phyloP scores from a whole-genome alignment of 805 yeast genomes.

The Zygosaccharomyces pseudorouxii region DNA sequence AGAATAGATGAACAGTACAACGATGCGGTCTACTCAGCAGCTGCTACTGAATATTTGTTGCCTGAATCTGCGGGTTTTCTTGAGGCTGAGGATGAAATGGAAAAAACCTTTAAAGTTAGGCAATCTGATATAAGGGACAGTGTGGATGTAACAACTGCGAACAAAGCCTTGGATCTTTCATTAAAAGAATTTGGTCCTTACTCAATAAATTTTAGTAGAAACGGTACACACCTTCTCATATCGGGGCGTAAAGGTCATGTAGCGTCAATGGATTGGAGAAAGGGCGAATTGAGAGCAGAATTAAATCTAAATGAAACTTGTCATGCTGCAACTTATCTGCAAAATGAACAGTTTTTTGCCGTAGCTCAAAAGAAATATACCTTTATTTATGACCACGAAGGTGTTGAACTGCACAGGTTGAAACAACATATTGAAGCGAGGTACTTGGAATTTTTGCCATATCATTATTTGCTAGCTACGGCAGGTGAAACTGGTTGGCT shows the following conservation, averaged over 20 bases:
- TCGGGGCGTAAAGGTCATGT: slow-evolving; percentile 94
- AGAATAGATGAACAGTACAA: slow-evolving; percentile 66
- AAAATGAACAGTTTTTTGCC: slow-evolving; percentile 90
- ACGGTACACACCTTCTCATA: slow-evolving; percentile 78
- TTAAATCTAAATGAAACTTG: slow-evolving; percentile 83
- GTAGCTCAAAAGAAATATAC: slow-evolving; percentile 95
- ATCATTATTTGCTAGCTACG: slow-evolving; percentile 80
- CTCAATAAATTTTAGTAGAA: slow-evolving; percentile 70
- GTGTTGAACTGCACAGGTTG: slow-evolving; percentile 86
- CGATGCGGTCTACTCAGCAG: slow-evolving; percentile 78
- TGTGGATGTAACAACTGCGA: slow-evolving; percentile 73
- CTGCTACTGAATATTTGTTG: slow-evolving; percentile 76
- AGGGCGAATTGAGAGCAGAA: slow-evolving; percentile 77
- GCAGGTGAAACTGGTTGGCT: slow-evolving; percentile 87
- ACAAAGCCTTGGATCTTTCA: slow-evolving; percentile 68
- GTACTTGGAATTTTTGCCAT: slow-evolving; percentile 80
- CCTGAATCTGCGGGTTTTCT: slow-evolving; percentile 82
- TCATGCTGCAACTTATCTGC: slow-evolving; percentile 83
- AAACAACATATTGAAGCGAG: slow-evolving; percentile 87
- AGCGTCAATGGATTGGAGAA: slow-evolving; percentile 94
- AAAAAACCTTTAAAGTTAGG: slow-evolving; percentile 76
- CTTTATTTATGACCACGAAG: slow-evolving; percentile 85
- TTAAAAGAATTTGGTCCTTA: slow-evolving; percentile 86
- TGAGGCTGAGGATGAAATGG: slow-evolving; percentile 92
- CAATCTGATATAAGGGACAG: slow-evolving; percentile 73